Percentiles rank a stretch among this genome's conserved stretches.
Conservation (phyloP, 2,329 filamentous ascomycete genomes). For the Xylaria sp. region DNA sequence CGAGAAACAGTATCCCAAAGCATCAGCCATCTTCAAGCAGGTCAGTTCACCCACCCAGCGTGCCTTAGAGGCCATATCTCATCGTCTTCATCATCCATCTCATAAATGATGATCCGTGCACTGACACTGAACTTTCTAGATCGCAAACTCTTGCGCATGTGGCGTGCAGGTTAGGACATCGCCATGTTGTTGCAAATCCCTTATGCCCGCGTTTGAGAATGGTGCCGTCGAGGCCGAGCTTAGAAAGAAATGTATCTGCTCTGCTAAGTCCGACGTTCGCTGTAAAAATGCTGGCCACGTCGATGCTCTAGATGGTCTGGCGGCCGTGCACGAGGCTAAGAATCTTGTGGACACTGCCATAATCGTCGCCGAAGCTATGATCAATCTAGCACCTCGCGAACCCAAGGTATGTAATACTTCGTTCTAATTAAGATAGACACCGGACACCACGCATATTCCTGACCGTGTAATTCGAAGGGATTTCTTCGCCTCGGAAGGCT, state of each 20-base stretch:
- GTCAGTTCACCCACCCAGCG: constrained; percentile 13
- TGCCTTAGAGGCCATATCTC: not conserved
- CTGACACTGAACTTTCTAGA: constrained; percentile 26
- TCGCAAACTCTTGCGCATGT: constrained; percentile 40
- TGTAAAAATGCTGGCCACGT: constrained; percentile 44
- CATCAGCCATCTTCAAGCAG: constrained; percentile 29
- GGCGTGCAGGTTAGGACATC: constrained; percentile 33
- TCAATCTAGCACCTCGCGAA: constrained; percentile 45
- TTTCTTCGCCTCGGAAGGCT: constrained; percentile 48
- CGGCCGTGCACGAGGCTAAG: constrained; percentile 41
- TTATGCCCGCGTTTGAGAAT: constrained; percentile 39
- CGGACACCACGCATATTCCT: constrained; percentile 15
- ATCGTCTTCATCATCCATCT: constrained; percentile 2
- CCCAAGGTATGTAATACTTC: constrained; percentile 40
- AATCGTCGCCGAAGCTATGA: constrained; percentile 42
- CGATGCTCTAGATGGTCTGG: constrained; percentile 43
- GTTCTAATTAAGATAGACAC: not conserved
- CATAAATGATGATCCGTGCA: not conserved
- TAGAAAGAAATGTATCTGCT: constrained; percentile 42
- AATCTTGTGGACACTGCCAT: constrained; percentile 34
- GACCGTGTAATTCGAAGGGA: constrained; percentile 34
- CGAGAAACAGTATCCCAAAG: constrained; percentile 26
- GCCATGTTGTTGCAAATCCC: constrained; percentile 38
- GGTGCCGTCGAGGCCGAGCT: constrained; percentile 39
- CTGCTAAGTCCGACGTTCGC: constrained; percentile 39